Evolutionary conservation across 306 rosid species (phyloP).

Genomic region (Sicyos edulis): DNA sequence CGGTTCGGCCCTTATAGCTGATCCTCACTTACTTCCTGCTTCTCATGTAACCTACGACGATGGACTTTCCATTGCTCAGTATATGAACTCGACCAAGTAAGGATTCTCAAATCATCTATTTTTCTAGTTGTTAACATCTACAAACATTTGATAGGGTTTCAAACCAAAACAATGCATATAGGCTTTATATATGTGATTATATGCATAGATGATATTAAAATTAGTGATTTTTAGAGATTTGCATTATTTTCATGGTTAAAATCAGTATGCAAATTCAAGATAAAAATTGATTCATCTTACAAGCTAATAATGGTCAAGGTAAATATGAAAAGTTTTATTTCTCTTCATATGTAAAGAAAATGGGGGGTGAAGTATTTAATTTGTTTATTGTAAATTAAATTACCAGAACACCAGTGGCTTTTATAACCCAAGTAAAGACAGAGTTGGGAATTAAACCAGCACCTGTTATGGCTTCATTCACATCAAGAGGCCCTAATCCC

Average conservation of each 20-base stretch:
- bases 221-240: no score
- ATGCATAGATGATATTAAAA: no score
- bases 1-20: neutral
- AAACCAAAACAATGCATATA: neutral
- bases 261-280: no score
- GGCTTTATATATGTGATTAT: no score
- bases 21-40: slow-evolving; percentile 1
- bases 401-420: neutral
- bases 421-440: neutral
- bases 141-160: neutral
- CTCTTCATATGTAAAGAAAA: no score
- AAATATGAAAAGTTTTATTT: no score
- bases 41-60: neutral
- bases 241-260: no score
- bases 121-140: neutral
- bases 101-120: neutral
- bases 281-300: no score
- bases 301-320: no score
- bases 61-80: neutral
- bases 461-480: neutral
- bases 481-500: neutral
- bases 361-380: neutral
- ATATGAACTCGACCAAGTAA: slow-evolving; percentile 5
- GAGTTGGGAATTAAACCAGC: neutral
- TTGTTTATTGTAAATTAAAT: neutral